These are phyloP conservation scores for Rheum nobile DNA, from an alignment of 148 eudicot species.

Conservation along the genomic window DNA sequence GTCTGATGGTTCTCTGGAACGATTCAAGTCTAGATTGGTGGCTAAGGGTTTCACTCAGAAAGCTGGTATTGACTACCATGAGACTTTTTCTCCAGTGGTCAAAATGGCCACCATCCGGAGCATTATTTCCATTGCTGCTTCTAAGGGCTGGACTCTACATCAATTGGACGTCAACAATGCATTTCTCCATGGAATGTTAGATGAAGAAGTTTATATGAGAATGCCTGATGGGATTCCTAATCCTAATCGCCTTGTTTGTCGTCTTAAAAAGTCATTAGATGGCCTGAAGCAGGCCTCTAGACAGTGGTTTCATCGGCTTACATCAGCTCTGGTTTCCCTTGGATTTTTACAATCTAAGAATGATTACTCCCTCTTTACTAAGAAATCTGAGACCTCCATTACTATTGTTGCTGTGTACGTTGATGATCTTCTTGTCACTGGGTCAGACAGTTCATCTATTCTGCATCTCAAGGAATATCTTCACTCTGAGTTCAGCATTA, in stretches of 20 bases:
- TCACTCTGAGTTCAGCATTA: not conserved
- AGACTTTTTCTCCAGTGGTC: conserved; percentile 6
- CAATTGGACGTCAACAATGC: not conserved
- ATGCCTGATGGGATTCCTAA: not conserved
- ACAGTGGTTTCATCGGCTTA: not conserved
- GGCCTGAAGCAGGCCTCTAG: not conserved
- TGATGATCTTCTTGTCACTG: not conserved
- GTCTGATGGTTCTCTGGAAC: conserved; percentile 3
- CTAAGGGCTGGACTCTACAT: not conserved
- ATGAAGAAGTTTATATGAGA: not conserved
- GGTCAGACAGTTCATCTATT: no score
- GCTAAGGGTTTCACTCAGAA: conserved; percentile 5
- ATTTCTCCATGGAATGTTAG: not conserved
- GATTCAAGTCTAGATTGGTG: not conserved
- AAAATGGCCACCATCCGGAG: not conserved
- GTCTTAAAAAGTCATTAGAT: not conserved
- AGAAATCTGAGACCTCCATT: no score
- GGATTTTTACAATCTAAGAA: not conserved
- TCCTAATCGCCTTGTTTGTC: not conserved
- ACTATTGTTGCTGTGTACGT: not conserved
- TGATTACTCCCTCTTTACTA: no score
- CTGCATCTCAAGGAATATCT: no score
- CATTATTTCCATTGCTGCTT: not conserved
- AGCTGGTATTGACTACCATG: not conserved
- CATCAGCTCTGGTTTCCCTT: not conserved